phyloP scores from a whole-genome alignment of 495 filamentous ascomycete species.

The Astrocystis sublimbata region DNA sequence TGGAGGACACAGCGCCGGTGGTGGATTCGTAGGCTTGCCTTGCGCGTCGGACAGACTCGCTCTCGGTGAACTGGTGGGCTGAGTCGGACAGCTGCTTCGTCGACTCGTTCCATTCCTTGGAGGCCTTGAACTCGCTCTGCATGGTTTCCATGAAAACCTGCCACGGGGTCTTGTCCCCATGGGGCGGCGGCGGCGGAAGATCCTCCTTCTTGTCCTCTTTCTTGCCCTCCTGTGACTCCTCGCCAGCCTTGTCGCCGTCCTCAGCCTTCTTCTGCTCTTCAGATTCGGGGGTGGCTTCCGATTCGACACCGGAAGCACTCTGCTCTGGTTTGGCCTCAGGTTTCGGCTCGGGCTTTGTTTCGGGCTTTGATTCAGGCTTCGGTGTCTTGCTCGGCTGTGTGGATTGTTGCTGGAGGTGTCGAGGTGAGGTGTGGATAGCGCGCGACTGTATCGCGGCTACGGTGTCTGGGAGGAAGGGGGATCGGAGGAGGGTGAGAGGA shows the following conservation, averaged over 20 bases:
- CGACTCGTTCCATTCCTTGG: slow-evolving; percentile 98
- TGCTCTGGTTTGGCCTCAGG: slow-evolving; percentile 34
- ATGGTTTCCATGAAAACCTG: slow-evolving; percentile 97
- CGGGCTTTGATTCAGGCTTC: slow-evolving; percentile 35
- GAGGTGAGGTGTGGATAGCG: slow-evolving; percentile 44
- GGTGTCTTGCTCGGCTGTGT: slow-evolving; percentile 31
- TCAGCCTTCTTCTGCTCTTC: slow-evolving; percentile 53
- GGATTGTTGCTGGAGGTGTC: slow-evolving; percentile 33
- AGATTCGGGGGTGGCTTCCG: slow-evolving; percentile 48
- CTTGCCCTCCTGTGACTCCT: slow-evolving; percentile 46
- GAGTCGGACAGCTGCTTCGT: slow-evolving; percentile 89
- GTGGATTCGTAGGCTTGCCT: slow-evolving; percentile 82
- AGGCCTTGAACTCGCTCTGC: slow-evolving; percentile 88
- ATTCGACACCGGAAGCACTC: slow-evolving; percentile 24
- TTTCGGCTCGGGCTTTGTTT: slow-evolving; percentile 47
- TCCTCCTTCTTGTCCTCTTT: slow-evolving; percentile 61
- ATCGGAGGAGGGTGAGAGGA: slow-evolving; percentile 41
- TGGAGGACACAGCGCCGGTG: slow-evolving; percentile 70
- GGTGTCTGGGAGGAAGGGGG: slow-evolving; percentile 46
- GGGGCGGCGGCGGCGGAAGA: slow-evolving; percentile 85
- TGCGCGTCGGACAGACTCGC: slow-evolving; percentile 83
- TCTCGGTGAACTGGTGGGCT: slow-evolving; percentile 90
- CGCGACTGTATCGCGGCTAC: slow-evolving; percentile 36
- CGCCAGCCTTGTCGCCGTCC: slow-evolving; percentile 46
- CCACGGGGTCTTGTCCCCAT: slow-evolving; percentile 97